Conservation (phyloP, 306 rosid genomes). For the Citrullus colocynthis region DNA sequence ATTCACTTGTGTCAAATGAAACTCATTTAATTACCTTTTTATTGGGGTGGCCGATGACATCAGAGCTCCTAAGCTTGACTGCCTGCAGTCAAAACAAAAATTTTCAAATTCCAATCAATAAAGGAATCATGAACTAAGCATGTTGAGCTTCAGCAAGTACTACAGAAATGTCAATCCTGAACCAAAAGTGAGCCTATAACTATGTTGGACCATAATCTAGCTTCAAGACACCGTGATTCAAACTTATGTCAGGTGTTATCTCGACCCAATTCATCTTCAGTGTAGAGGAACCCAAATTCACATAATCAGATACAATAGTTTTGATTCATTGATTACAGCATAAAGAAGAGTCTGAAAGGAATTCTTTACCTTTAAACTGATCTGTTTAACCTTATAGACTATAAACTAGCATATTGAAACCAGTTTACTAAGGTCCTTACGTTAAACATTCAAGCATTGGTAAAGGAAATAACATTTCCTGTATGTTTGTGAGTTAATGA, state of each 20-base stretch:
- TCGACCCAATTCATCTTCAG: not conserved
- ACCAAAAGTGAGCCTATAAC: not conserved
- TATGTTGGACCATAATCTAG: not conserved
- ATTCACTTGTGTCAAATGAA: not conserved
- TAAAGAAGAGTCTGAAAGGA: not conserved
- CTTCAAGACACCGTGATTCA: not conserved
- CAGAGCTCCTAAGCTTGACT: constrained; percentile 62
- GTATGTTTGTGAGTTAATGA: not conserved
- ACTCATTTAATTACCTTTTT: constrained; percentile 38
- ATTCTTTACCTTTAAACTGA: not conserved
- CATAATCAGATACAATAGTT: not conserved
- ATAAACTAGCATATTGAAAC: not conserved
- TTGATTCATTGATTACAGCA: not conserved
- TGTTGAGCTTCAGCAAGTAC: not conserved
- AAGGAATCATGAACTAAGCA: not conserved
- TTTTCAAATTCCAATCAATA: constrained; percentile 15
- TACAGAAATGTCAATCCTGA: not conserved
- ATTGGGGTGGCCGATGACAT: constrained; percentile 30
- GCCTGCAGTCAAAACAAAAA: constrained; percentile 48
- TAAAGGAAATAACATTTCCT: not conserved
- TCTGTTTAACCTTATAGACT: not conserved
- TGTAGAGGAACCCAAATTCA: not conserved
- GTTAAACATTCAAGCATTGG: not conserved
- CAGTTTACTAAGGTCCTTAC: not conserved
- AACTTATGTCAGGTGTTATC: not conserved